Conservation (phyloP, 371 early-diverging fungal genomes). For the Saksenaea vasiformis region DNA sequence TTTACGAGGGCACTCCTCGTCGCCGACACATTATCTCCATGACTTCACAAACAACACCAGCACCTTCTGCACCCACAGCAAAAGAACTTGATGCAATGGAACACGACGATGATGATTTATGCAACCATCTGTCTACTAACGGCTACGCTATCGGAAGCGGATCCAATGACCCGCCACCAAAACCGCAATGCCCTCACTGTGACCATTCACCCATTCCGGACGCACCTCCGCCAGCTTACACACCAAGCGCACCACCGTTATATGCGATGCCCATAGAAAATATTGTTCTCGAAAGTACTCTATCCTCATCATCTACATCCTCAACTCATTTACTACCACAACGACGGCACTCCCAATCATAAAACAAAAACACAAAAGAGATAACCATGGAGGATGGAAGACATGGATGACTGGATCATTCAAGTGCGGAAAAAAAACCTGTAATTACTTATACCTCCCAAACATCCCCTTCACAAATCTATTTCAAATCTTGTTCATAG, state of each 20-base stretch:
- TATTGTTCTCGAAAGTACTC: background rate
- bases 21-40: constrained; percentile 10
- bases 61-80: constrained; percentile 23
- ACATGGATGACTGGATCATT: constrained; percentile 9
- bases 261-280: constrained; percentile 12
- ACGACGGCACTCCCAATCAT: background rate
- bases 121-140: constrained; percentile 1
- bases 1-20: background rate
- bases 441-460: background rate
- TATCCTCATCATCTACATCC: constrained; percentile 6
- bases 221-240: constrained; percentile 25
- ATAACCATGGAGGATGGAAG: constrained; percentile 8
- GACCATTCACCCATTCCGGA: constrained; percentile 11
- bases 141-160: constrained; percentile 3
- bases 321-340: constrained; percentile 8
- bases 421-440: constrained; percentile 3
- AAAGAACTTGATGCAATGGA: constrained; percentile 16
- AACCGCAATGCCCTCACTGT: constrained; percentile 6
- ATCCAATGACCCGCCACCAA: constrained; percentile 3
- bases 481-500: background rate
- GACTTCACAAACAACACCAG: constrained; percentile 11
- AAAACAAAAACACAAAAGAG: too few relatives aligned
- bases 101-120: constrained; percentile 1
- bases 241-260: constrained; percentile 18
- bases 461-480: background rate